Conservation (phyloP, 768 basidiomycete genomes). For the Butyriboletus loyo region DNA sequence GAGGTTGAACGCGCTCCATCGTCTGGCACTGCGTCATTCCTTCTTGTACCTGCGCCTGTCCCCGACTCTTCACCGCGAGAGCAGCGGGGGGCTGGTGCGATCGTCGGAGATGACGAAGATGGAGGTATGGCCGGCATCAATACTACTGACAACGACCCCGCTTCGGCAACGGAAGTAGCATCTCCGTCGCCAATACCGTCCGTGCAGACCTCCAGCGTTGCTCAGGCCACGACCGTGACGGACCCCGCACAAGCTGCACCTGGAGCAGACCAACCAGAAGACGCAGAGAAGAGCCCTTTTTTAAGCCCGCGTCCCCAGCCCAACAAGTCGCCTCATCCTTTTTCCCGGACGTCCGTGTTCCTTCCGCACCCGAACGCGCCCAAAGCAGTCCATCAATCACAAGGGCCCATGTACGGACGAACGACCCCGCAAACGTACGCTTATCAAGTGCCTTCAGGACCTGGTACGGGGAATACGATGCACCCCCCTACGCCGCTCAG, state of each 20-base stretch:
- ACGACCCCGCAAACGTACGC: constrained; percentile 17
- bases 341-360: constrained; percentile 42
- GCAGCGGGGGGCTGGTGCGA: background rate
- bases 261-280: constrained; percentile 1
- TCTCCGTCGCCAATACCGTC: constrained; percentile 4
- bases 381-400: constrained; percentile 30
- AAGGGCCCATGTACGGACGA: constrained; percentile 62
- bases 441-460: constrained; percentile 3
- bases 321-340: constrained; percentile 20
- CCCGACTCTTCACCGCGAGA: background rate
- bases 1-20: constrained; percentile 6
- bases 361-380: constrained; percentile 56
- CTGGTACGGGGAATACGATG: constrained; percentile 3
- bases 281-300: constrained; percentile 17
- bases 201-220: constrained; percentile 12
- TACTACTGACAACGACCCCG: background rate
- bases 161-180: constrained; percentile 11
- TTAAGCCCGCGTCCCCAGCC: constrained; percentile 27
- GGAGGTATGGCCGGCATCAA: constrained; percentile 4
- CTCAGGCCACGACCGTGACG: constrained; percentile 14
- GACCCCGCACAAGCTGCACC: constrained; percentile 9
- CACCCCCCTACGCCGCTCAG: constrained; percentile 19
- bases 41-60: background rate
- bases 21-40: background rate
- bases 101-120: constrained; percentile 19